Percentiles rank a stretch among this genome's conserved stretches.
Evolutionary conservation across 495 filamentous ascomycete species (phyloP).

Genomic region (Aspergillus avenaceus): DNA sequence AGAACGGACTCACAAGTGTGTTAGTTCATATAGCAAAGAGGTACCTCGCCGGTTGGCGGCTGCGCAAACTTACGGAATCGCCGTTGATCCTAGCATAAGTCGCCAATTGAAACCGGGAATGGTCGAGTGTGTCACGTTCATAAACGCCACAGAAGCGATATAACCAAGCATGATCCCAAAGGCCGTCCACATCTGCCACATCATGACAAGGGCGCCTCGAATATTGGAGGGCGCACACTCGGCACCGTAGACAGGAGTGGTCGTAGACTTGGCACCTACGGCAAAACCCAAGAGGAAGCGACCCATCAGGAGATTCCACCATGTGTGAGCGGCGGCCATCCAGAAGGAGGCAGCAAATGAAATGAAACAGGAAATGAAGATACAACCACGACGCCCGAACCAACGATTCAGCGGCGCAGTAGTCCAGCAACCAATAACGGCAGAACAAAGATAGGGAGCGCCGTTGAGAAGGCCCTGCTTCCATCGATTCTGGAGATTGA

Average conservation of each 20-base stretch:
- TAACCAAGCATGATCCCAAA: conserved; percentile 81
- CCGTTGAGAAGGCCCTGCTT: conserved; percentile 54
- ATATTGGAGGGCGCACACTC: conserved; percentile 70
- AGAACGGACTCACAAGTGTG: not conserved
- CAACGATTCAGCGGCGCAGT: conserved; percentile 74
- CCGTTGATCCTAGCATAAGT: conserved; percentile 76
- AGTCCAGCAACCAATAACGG: conserved; percentile 77
- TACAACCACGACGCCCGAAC: conserved; percentile 78
- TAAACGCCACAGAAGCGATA: conserved; percentile 68
- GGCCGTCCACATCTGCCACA: conserved; percentile 87
- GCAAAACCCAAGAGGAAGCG: conserved; percentile 71
- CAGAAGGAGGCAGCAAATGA: conserved; percentile 69
- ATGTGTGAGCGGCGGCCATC: conserved; percentile 70
- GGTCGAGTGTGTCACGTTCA: conserved; percentile 50
- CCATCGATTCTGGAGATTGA: conserved; percentile 35
- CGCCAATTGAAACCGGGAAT: conserved; percentile 73
- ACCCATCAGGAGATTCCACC: conserved; percentile 71
- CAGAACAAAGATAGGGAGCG: conserved; percentile 72
- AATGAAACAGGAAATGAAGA: conserved; percentile 71
- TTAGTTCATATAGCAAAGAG: conserved; percentile 25
- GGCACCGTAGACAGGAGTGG: conserved; percentile 75
- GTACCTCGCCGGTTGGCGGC: conserved; percentile 49
- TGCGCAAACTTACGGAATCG: conserved; percentile 63
- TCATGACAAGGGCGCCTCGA: conserved; percentile 72
- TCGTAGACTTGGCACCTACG: conserved; percentile 77